Evolutionary conservation across 257 asterid genomes (phyloP), one percentile per base, ranked within the genome.

Genomic region (Paraleonurus japonicus): DNA sequence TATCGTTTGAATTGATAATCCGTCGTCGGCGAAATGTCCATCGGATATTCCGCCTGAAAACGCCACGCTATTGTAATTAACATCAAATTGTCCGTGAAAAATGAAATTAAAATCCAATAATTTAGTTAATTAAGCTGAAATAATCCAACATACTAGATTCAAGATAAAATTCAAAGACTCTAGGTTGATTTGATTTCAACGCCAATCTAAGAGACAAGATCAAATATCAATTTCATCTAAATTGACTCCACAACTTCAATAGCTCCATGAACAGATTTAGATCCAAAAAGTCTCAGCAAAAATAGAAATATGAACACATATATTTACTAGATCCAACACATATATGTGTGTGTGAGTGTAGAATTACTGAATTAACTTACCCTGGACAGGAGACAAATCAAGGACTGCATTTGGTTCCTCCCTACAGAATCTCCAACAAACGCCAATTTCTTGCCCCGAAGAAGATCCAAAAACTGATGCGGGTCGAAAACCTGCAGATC

Each of bases 401-500:
- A 72, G 61, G 96, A 87, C 67, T 89, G 95, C 86, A 86, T 78
- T 55, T 88, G 95, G 57, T 86, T 88, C 78, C 92, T 78, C 16
- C 85, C 92, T 0, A 89, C 79, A 1, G 94, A 87, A 70, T 89
- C 96, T 0, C 96, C 96, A 11, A 89, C 89, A 35, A 89, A 84
- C 7, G 93, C 91, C 85, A 89, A 19, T 1, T 89, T 71, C 67
- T 82, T 89, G 3, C 74, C 86, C 69, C 93, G 68, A 8, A 87
- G 83, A 17, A 83, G 74, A 19, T 87, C 91, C 79, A 89, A 61
- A 63, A 89, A 89, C 80, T 45, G 78, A 37, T 58, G 39, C 33
- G 93, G 89, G 67, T 89, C 67, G 7, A 89, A 84, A 30, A 76
- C 58, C 50, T 81, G 85, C 57, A 89, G 39, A 10, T 84, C 89